phyloP scores from a whole-genome alignment of 352 stramenopile genomes.

The Pythium dissotocum region DNA sequence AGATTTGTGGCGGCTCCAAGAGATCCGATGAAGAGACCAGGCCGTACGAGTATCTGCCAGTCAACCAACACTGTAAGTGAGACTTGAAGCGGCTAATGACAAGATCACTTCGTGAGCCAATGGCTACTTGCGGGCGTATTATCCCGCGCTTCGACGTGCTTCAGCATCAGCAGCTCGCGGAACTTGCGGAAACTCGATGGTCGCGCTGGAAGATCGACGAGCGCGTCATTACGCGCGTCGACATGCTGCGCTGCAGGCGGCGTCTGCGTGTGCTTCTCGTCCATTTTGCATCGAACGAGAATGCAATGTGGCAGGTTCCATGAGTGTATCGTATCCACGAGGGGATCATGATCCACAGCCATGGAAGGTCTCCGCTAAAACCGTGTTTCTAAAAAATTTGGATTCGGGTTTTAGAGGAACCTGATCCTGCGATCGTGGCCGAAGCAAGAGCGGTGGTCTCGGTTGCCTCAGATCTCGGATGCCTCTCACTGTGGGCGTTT shows the following conservation, averaged over 20 bases:
- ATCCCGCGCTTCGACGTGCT: constrained; percentile 47
- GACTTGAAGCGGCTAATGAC: no score
- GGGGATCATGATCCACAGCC: not conserved
- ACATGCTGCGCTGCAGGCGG: not conserved
- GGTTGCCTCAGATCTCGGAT: not conserved
- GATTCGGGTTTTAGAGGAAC: not conserved
- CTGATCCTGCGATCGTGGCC: not conserved
- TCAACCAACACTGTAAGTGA: no score
- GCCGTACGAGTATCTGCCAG: constrained; percentile 32
- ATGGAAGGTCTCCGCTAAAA: not conserved
- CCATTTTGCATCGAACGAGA: constrained; percentile 1
- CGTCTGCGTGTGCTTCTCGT: not conserved
- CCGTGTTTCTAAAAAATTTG: not conserved
- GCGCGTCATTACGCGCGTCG: not conserved
- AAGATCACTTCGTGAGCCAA: no score
- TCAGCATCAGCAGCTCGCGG: constrained; percentile 53
- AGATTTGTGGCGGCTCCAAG: constrained; percentile 63
- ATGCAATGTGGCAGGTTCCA: not conserved
- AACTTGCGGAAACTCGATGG: constrained; percentile 54
- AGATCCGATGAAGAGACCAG: constrained; percentile 67
- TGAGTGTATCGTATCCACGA: not conserved
- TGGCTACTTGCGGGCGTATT: constrained; percentile 37
- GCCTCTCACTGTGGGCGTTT: constrained; percentile 19
- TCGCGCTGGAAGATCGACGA: not conserved
- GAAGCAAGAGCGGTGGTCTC: no score